Conservation (phyloP, 83 land plant species). For the Larix sibirica region DNA sequence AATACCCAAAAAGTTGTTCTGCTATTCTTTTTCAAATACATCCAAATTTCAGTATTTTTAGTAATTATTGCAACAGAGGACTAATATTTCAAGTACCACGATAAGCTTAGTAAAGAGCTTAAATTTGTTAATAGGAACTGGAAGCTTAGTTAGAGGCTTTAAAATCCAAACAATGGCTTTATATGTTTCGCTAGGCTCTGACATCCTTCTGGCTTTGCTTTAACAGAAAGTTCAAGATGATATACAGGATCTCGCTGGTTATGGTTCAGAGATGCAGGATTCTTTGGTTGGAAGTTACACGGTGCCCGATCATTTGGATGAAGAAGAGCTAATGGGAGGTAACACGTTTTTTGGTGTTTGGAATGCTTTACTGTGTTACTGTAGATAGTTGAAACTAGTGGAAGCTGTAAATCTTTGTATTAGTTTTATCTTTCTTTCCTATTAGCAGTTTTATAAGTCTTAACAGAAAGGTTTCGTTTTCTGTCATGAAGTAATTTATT, state of each 20-base stretch:
- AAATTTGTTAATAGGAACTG: background rate
- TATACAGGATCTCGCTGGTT: constrained; percentile 43
- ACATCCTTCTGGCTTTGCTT: background rate
- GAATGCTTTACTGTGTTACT: background rate
- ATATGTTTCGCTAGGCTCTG: background rate
- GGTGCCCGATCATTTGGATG: constrained; percentile 49
- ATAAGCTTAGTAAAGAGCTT: background rate
- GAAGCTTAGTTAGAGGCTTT: background rate
- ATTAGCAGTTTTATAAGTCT: too few species aligned
- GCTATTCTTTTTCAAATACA: background rate
- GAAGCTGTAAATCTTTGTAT: background rate
- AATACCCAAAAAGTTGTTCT: background rate
- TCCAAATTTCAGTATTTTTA: background rate
- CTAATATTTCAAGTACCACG: background rate
- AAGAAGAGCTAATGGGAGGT: constrained; percentile 56
- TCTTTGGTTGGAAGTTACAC: constrained; percentile 38
- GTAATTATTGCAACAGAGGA: background rate
- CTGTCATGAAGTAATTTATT: background rate
- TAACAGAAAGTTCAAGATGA: constrained; percentile 52
- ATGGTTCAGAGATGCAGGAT: constrained; percentile 45
- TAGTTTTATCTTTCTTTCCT: background rate
- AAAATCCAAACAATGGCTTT: background rate
- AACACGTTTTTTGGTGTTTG: background rate
- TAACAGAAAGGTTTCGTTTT: background rate
- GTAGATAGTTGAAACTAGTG: background rate